Evolutionary conservation across 805 yeast genomes (phyloP).

Genomic region (Starmerella gropengiesseri): DNA sequence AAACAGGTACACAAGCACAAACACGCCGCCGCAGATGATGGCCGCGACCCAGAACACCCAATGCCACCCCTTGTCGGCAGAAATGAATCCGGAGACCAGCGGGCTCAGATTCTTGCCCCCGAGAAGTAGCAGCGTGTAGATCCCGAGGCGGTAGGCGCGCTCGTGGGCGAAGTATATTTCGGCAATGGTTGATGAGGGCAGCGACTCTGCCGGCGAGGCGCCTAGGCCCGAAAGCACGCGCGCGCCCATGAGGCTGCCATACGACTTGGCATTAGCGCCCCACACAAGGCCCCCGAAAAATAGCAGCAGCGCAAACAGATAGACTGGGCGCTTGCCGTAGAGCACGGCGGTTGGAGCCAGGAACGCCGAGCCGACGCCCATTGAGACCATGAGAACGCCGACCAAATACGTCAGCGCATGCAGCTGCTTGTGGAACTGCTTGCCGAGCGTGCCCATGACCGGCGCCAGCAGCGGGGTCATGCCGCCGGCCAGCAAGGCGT

Average conservation of each 20-base stretch:
- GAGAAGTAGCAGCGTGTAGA: constrained; percentile 46
- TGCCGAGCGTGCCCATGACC: constrained; percentile 36
- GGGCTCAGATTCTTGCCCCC: constrained; percentile 55
- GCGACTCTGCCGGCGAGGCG: constrained; percentile 48
- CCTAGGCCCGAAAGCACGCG: constrained; percentile 51
- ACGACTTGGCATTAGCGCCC: constrained; percentile 42
- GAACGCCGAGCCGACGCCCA: constrained; percentile 49
- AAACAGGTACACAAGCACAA: constrained; percentile 39
- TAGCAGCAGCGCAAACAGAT: constrained; percentile 38
- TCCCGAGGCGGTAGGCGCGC: constrained; percentile 48
- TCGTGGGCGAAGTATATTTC: constrained; percentile 53
- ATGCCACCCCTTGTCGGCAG: constrained; percentile 40
- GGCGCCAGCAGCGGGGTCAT: constrained; percentile 52
- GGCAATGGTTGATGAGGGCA: constrained; percentile 50
- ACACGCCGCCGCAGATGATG: constrained; percentile 40
- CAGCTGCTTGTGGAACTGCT: constrained; percentile 36
- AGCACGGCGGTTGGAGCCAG: constrained; percentile 48
- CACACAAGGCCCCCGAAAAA: constrained; percentile 45
- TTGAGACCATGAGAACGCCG: constrained; percentile 47
- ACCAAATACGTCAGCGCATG: constrained; percentile 42
- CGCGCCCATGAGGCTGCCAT: constrained; percentile 45
- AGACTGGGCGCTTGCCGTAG: constrained; percentile 49
- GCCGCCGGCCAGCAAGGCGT: constrained; percentile 51
- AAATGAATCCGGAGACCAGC: constrained; percentile 43
- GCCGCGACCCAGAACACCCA: constrained; percentile 54